Percentiles rank a stretch among this genome's conserved stretches.
phyloP scores from a whole-genome alignment of 208 protist species.

The Wallacemonas rigidus region DNA sequence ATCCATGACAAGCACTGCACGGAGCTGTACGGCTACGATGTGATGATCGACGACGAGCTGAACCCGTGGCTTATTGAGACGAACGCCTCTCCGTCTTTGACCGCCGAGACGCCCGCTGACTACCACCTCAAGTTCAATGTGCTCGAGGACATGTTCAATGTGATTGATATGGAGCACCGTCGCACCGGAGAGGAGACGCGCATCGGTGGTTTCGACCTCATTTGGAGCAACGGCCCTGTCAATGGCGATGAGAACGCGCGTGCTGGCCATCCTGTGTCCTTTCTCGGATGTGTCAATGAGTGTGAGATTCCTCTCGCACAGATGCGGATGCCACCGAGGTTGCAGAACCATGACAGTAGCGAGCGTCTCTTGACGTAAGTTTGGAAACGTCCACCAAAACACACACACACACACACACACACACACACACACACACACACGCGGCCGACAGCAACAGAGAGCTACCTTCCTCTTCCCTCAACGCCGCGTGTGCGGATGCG shows the following conservation, averaged over 20 bases:
- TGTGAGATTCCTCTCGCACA: constrained; percentile 82
- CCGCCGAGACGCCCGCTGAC: constrained; percentile 93
- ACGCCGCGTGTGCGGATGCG: too few species aligned
- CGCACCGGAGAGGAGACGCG: constrained; percentile 74
- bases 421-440: too few species aligned
- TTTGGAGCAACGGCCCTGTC: constrained; percentile 84
- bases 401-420: too few species aligned
- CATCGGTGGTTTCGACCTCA: constrained; percentile 90
- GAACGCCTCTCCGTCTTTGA: constrained; percentile 92
- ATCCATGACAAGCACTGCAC: constrained; percentile 88
- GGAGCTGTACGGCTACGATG: constrained; percentile 93
- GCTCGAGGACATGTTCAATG: constrained; percentile 93
- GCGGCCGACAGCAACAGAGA: too few species aligned
- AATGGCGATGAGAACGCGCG: constrained; percentile 24
- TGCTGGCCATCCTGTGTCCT: constrained; percentile 31
- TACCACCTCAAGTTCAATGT: constrained; percentile 96
- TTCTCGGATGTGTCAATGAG: constrained; percentile 87
- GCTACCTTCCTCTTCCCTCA: too few species aligned
- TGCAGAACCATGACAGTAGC: constrained; percentile 73
- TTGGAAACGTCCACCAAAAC: background rate
- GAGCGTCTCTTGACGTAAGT: constrained; percentile 77
- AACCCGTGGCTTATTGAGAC: constrained; percentile 92
- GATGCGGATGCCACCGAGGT: constrained; percentile 79
- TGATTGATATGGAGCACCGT: constrained; percentile 87
- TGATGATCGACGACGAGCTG: constrained; percentile 88